Conservation (phyloP, 495 filamentous ascomycete species). For the Hyaloscypha hepaticicola region DNA sequence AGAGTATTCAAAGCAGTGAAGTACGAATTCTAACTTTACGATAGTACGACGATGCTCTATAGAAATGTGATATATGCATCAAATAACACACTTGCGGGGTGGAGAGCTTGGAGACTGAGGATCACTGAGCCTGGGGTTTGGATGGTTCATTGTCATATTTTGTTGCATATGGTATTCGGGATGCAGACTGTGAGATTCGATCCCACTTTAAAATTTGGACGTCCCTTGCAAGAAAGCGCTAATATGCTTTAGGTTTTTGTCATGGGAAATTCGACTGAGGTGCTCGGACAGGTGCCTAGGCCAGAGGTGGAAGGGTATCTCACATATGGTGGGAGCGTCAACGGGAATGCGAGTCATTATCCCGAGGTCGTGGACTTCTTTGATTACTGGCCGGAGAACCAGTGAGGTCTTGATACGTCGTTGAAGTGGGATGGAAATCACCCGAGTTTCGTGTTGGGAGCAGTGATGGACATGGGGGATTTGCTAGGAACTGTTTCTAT, state of each 20-base stretch:
- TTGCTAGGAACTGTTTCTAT: no score
- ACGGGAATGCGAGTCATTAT: constrained; percentile 44
- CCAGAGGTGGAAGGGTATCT: constrained; percentile 19
- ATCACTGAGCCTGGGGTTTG: constrained; percentile 54
- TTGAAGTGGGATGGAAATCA: no score
- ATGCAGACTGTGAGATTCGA: constrained; percentile 13
- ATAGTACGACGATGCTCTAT: constrained; percentile 55
- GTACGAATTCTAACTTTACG: no score
- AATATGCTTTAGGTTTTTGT: constrained; percentile 54
- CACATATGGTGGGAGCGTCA: constrained; percentile 45
- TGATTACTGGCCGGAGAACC: no score
- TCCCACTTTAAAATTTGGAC: background rate
- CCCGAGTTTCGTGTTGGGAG: no score
- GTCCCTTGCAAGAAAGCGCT: no score
- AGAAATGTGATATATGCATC: constrained; percentile 40
- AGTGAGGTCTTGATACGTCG: no score
- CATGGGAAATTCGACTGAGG: constrained; percentile 44
- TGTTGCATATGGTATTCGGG: constrained; percentile 54
- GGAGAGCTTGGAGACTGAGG: constrained; percentile 57
- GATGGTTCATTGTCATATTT: constrained; percentile 62
- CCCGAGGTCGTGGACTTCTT: constrained; percentile 34
- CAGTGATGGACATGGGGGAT: no score
- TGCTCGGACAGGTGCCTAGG: constrained; percentile 31
- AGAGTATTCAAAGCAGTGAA: no score
- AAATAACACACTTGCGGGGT: constrained; percentile 53